Conservation (phyloP, 805 yeast genomes). For the Cyberlindnera japonica region DNA sequence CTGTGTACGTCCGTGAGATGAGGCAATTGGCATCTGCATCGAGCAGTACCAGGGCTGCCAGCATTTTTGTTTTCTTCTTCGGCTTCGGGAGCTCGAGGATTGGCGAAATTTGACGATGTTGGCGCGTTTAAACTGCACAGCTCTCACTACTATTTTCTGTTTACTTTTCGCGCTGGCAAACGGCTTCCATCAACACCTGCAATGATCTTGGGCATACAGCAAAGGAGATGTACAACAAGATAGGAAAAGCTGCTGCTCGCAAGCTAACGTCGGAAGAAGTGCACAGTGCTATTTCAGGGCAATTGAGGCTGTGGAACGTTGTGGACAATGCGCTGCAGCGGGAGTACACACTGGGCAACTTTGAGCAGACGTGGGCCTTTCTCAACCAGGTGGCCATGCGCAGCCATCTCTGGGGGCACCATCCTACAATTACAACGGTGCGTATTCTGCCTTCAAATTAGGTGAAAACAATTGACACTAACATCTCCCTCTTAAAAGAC, state of each 20-base stretch:
- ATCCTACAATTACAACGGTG: constrained; percentile 58
- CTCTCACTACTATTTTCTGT: constrained; percentile 3
- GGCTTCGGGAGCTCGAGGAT: neutral
- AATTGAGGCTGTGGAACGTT: constrained; percentile 27
- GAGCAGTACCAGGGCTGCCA: constrained; percentile 46
- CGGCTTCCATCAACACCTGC: neutral
- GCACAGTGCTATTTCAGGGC: constrained; percentile 13
- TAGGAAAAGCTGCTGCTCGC: constrained; percentile 30
- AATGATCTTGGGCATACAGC: neutral
- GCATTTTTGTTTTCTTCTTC: neutral
- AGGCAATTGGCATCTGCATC: constrained; percentile 67
- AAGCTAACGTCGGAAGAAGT: constrained; percentile 28
- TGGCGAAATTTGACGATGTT: neutral
- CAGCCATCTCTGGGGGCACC: constrained; percentile 60
- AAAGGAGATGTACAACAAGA: constrained; percentile 37
- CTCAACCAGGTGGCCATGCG: constrained; percentile 53
- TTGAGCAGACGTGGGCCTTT: constrained; percentile 63
- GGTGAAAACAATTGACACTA: neutral
- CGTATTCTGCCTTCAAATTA: neutral
- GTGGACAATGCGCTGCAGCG: constrained; percentile 27
- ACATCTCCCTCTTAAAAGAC: too few species aligned
- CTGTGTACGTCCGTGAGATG: constrained; percentile 65
- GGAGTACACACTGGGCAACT: constrained; percentile 43
- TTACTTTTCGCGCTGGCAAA: constrained; percentile 9
- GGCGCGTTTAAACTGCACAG: neutral